Percentiles rank a stretch among this genome's conserved stretches.
phyloP scores from a whole-genome alignment of 352 stramenopile genomes.

The Globisporangium recalcitrans region DNA sequence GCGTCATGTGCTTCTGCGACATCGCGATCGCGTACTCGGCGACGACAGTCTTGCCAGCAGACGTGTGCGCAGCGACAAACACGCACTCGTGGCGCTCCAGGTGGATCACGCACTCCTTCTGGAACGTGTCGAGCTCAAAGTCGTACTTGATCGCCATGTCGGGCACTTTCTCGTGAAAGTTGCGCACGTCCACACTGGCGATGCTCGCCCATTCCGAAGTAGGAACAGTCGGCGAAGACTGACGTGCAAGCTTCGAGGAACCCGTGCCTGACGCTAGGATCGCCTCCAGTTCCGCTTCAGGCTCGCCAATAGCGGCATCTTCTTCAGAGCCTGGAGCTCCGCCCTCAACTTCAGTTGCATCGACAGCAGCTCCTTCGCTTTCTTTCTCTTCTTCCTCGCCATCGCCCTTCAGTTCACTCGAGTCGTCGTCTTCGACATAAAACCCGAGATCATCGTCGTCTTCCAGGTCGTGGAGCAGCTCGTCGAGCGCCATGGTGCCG shows the following conservation, averaged over 20 bases:
- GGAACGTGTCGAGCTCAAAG: slow-evolving; percentile 94
- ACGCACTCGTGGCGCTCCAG: slow-evolving; percentile 93
- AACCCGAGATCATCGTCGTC: slow-evolving; percentile 68
- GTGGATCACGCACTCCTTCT: slow-evolving; percentile 95
- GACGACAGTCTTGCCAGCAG: slow-evolving; percentile 96
- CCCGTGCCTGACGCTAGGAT: slow-evolving; percentile 27
- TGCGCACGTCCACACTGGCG: slow-evolving; percentile 62
- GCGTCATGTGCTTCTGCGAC: slow-evolving; percentile 86
- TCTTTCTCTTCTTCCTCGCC: slow-evolving; percentile 5
- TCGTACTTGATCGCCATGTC: slow-evolving; percentile 79
- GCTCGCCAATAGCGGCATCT: slow-evolving; percentile 19
- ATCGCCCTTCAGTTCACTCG: slow-evolving; percentile 11
- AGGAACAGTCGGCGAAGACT: slow-evolving; percentile 17
- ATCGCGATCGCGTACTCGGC: slow-evolving; percentile 98
- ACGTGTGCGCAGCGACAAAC: slow-evolving; percentile 96
- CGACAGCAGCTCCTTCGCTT: background rate
- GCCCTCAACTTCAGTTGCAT: background rate
- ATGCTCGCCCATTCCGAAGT: slow-evolving; percentile 73
- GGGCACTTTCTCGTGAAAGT: slow-evolving; percentile 79
- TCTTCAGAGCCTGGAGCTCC: background rate
- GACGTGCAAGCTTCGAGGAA: background rate
- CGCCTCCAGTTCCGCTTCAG: slow-evolving; percentile 47
- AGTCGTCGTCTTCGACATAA: slow-evolving; percentile 32
- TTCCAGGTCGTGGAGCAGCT: slow-evolving; percentile 65
- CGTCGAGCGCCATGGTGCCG: slow-evolving; percentile 53